Evolutionary conservation across 1,284 basidiomycete genomes (phyloP), one percentile per base, ranked within the genome.

Genomic region (Neolentinus lepideus): DNA sequence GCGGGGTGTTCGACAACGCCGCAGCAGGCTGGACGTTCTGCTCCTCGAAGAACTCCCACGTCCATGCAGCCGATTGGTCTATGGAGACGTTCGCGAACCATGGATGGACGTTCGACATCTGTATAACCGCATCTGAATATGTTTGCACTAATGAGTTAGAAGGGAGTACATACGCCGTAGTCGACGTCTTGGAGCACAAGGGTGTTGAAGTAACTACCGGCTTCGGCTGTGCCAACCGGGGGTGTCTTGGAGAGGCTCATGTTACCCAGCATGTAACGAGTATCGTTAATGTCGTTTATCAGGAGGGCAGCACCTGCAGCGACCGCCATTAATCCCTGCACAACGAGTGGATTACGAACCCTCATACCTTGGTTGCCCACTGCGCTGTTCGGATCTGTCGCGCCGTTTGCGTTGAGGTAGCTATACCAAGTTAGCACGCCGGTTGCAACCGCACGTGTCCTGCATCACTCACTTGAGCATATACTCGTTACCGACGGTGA

Each of bases 141-240:
- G 22, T 54, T 51, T 16, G 38, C 16, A 22, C 36, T 33, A 47
- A 51, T 4, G 47, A 27, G 57, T 36, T 26, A 51, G 31, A 53
- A 25, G 24, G 46, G 19, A n/a, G 47, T 38, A 72, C 78, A 52
- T 69, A 85, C 83, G 47, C 84, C 88, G 61, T 88, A 96, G 67
- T 98, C 92, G 24, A 90, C 77, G 1, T 78, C 78, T 21, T 69
- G 64, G 1, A 92, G 78, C 21, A 98, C 82, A 56, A 78, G 62
- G 0, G 69, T 82, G 62, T 90, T 94, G 75, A 96, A 90, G 71
- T 84, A 89, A 56, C 82, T 83, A 25, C 95, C 95, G 9, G 95
- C 96, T 64, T 99, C 95, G 6, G 91, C 83, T 12, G 85, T 97
- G 19, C 96, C 96, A 29, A 98, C 81, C 0, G 84, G 83, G 52